Evolutionary conservation across 2,329 filamentous ascomycete genomes (phyloP), one percentile per base, ranked within the genome.

Genomic region (Botrytis cinerea): DNA sequence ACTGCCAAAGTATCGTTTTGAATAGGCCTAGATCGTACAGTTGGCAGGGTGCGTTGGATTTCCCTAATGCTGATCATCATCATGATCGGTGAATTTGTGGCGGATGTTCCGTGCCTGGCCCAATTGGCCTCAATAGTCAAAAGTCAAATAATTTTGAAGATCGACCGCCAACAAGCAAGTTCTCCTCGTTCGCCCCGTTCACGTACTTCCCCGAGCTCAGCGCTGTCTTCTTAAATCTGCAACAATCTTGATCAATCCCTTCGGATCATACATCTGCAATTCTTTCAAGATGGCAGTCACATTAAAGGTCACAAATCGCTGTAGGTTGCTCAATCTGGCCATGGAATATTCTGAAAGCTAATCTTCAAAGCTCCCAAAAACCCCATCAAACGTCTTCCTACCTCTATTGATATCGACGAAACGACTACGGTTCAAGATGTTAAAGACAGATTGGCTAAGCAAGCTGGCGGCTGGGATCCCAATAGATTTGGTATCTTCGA

Each of bases 401-500:
- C 88, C 62, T 89, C 86, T 10, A 83, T 86, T 22, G 84, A 88
- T 70, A 79, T 83, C 40, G 78, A 80, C 0, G 78, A 80, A 5
- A 85, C 74, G 48, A 80, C 88, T 74, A 90, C 87, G 14, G 84
- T 91, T 73, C 88, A 91, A 78, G 86, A 89, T 80, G 84, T 88
- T 76, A 91, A 91, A 84, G 82, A 82, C 59, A 78, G 83, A 59
- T 83, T 91, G 72, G 88, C 89, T 51, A 84, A 85, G 76, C 81
- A 84, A 75, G 82, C 85, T 25, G 84, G 84, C 63, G 83, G 89
- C 66, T 81, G 82, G 74, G 89, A 91, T 81, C 85, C 84, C 80
- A 90, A 91, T 82, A 88, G 89, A 73, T 84, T 91, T 75, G 89
- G 89, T 45, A 83, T 91, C 73, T 90, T 87, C 79, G 87, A 91